Base-by-base conservation (phyloP, 345 rosid species). In the Rubroshorea leprosula region DNA sequence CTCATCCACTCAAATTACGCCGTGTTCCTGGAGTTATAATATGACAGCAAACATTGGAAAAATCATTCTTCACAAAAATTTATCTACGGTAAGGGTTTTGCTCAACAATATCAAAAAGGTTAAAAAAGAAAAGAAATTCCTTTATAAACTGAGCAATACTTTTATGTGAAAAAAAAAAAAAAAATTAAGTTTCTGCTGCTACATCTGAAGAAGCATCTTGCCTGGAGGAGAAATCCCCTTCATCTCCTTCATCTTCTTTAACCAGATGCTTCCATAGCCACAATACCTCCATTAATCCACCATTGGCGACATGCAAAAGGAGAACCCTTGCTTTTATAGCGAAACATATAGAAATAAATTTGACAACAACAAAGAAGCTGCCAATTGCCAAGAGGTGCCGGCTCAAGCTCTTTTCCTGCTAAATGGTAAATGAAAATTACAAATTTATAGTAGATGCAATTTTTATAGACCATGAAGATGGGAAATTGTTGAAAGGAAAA, bases 271-370 rank as follows among this genome's bases (percentile, higher is more conserved):
- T 75, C 84, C 78, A 80, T 10, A 57, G 68, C 83, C 83, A 76
- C 47, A 78, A 59, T 57, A 59, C 69, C 68, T 83, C 85, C 81
- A 78, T 64, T 59, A 83, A 48, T 20, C 81, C 89, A 10, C 85
- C 85, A 66, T 83, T 80, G 14, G 75, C 78, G 47, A 78, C 73
- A 65, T 80, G 80, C 61, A 68, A 52, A 54, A 83, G 75, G 45
- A 83, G 59, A 7, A 68, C 63, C 9, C 45, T 59, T 1, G 65
- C 18, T 27, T 45, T 46, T 20, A 69, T 18, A 0, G 63, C 59
- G 25, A 74, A 76, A 63, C 14, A 38, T n/a, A 51, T 7, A 24
- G 80, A 70, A 12, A 57, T 53, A 5, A 70, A 55, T 78, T 78
- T 83, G 8, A 78, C 56, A 7, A 76, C 52, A 25, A 64, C 58